Evolutionary conservation across 2,329 filamentous ascomycete genomes (phyloP).

Genomic region (Metarhizium guizhouense): DNA sequence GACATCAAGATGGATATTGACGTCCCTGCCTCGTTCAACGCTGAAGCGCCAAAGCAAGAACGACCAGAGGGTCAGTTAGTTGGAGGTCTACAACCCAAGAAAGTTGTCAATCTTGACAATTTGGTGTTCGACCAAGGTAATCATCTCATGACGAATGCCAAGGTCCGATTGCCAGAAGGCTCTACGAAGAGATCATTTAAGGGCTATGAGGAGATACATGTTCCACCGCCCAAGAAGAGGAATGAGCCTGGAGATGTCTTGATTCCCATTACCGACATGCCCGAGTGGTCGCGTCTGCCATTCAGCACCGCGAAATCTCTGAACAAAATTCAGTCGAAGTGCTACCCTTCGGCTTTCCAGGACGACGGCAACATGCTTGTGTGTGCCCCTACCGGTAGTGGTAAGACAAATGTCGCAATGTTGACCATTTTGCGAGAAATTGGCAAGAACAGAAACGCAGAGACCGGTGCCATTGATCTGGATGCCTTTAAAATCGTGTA

Average conservation of each 20-base stretch:
- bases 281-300: constrained; percentile 81
- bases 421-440: constrained; percentile 92
- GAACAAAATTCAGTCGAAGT: constrained; percentile 93
- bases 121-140: constrained; percentile 96
- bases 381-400: constrained; percentile 92
- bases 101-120: constrained; percentile 88
- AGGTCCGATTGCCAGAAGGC: constrained; percentile 85
- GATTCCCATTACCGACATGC: constrained; percentile 78
- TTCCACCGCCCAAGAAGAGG: constrained; percentile 84
- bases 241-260: constrained; percentile 71
- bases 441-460: constrained; percentile 82
- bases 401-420: constrained; percentile 99
- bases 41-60: constrained; percentile 40
- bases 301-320: constrained; percentile 81
- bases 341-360: constrained; percentile 81
- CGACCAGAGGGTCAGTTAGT: constrained; percentile 60
- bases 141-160: constrained; percentile 98
- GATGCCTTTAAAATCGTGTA: constrained; percentile 98
- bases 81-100: constrained; percentile 77
- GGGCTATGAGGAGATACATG: constrained; percentile 97
- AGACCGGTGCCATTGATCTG: constrained; percentile 88
- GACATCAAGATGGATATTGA: constrained; percentile 97
- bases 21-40: constrained; percentile 51
- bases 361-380: constrained; percentile 97
- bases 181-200: constrained; percentile 95